A percentile compares a stretch with the other conserved stretches of the same genome.
These are phyloP conservation scores for Thozetella sp. DNA, from an alignment of 495 filamentous ascomycete genomes.

Conservation along the genomic window DNA sequence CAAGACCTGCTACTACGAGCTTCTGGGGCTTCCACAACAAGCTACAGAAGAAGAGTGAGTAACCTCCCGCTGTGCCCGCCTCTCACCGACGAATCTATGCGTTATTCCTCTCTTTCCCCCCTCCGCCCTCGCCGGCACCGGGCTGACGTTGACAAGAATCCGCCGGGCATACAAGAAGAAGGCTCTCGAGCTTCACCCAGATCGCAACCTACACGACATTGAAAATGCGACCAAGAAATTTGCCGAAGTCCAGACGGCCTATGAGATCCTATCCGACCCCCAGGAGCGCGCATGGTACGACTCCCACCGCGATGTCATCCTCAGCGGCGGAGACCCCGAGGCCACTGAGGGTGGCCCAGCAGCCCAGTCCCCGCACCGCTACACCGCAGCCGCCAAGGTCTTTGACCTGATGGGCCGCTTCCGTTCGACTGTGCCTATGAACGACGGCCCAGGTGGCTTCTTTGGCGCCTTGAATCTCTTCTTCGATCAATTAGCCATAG, in stretches of 20 bases:
- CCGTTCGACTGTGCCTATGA: constrained; percentile 73
- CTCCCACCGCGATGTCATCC: constrained; percentile 82
- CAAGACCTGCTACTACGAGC: constrained; percentile 91
- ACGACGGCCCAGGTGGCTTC: constrained; percentile 78
- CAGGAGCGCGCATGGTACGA: constrained; percentile 99
- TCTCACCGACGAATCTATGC: constrained; percentile 3
- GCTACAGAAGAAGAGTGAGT: constrained; percentile 84
- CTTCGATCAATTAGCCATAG: constrained; percentile 79
- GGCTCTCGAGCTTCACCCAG: constrained; percentile 91
- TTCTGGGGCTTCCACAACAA: constrained; percentile 71
- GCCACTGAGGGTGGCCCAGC: constrained; percentile 38
- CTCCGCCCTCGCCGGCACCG: constrained; percentile 1
- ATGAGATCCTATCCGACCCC: constrained; percentile 92
- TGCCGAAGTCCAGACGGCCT: constrained; percentile 88
- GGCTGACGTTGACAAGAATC: constrained; percentile 58
- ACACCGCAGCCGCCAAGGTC: constrained; percentile 81
- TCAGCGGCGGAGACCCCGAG: constrained; percentile 59
- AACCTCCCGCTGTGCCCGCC: not conserved
- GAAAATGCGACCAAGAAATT: constrained; percentile 83
- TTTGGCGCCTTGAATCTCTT: constrained; percentile 73
- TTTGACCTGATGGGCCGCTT: constrained; percentile 74
- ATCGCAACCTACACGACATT: constrained; percentile 87
- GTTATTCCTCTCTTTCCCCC: not conserved
- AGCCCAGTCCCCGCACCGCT: constrained; percentile 63
- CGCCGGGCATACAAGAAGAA: constrained; percentile 91